Conservation (phyloP, 495 filamentous ascomycete genomes). For the Cairneyella variabilis region DNA sequence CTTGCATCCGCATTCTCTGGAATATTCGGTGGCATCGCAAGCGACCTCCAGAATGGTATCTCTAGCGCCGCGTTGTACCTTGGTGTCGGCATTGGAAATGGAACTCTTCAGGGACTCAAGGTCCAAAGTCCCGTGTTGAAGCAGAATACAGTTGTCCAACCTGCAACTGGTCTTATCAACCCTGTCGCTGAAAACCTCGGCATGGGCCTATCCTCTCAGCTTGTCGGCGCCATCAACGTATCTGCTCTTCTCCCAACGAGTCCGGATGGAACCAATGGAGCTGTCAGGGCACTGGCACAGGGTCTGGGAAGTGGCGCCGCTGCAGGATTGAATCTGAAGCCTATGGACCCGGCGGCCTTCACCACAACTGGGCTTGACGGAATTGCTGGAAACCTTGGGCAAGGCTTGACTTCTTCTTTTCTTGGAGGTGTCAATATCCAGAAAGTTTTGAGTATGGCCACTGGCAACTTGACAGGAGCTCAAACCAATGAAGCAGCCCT, state of each 20-base stretch:
- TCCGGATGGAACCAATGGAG: background rate
- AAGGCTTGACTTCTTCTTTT: slow-evolving; percentile 5
- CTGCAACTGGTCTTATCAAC: slow-evolving; percentile 8
- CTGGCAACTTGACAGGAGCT: background rate
- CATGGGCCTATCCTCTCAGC: background rate
- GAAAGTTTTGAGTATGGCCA: background rate
- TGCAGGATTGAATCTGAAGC: slow-evolving; percentile 1
- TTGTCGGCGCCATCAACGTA: slow-evolving; percentile 6
- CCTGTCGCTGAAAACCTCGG: slow-evolving; percentile 5
- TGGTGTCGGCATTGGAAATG: slow-evolving; percentile 10
- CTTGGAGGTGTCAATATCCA: slow-evolving; percentile 7
- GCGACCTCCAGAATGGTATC: background rate
- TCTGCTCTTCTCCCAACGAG: background rate
- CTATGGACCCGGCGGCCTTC: background rate
- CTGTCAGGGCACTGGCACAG: slow-evolving; percentile 1
- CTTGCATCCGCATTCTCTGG: slow-evolving; percentile 7
- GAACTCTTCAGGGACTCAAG: slow-evolving; percentile 3
- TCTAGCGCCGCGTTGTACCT: slow-evolving; percentile 3
- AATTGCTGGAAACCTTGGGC: slow-evolving; percentile 12
- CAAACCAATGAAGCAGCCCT: slow-evolving; percentile 8
- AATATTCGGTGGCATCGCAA: slow-evolving; percentile 5
- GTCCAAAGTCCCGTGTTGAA: background rate
- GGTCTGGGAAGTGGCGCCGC: slow-evolving; percentile 11
- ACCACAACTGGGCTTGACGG: slow-evolving; percentile 8
- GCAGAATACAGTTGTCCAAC: background rate